Evolutionary conservation across 495 filamentous ascomycete species (phyloP), one percentile per base, ranked within the genome.

Genomic region (Tuber umbilicatum): DNA sequence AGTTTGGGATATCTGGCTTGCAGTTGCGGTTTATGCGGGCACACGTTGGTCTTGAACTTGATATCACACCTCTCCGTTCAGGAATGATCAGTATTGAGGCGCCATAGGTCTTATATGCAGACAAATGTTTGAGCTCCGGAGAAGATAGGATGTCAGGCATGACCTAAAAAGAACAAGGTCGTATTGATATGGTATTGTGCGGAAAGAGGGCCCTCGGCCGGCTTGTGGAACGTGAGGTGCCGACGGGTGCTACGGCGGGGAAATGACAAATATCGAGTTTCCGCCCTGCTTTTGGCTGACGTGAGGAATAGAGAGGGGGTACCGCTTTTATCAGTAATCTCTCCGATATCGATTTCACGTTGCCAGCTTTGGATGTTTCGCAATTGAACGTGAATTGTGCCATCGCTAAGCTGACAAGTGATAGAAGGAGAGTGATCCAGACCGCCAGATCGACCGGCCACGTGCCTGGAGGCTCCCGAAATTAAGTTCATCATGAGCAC

Each of bases 311-410:
- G 50, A 27, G 27, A 5, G 23, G 9, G 47, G 10, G n/a, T 64
- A 14, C 14, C 16, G 3, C 55, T 35, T 64, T 64, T 64, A 35
- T 64, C 12, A 64, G 55, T 64, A 64, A 64, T 64, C 55, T 64
- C 55, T 35, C 14, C 27, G 27, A 35, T 31, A 35, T 64, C 16
- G 12, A 64, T 60, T 60, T 60, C 50, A 27, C n/a, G 4, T 17
- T 27, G 19, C 27, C 31, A 6, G 35, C 45, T 64, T 17, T 5
- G 55, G 14, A 64, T 31, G 10, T 31, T 31, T 27, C 27, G 27
- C 55, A 64, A 35, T 64, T 64, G 55, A 64, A 27, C 55, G 55
- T 19, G 55, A 64, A 64, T 64, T 64, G 55, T 27, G 55, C 55
- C 12, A 64, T 64, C 55, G 27, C 31, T 35, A 19, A 16, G 31